phyloP scores from a whole-genome alignment of 2,329 filamentous ascomycete genomes.

The Diaporthe humulicola region DNA sequence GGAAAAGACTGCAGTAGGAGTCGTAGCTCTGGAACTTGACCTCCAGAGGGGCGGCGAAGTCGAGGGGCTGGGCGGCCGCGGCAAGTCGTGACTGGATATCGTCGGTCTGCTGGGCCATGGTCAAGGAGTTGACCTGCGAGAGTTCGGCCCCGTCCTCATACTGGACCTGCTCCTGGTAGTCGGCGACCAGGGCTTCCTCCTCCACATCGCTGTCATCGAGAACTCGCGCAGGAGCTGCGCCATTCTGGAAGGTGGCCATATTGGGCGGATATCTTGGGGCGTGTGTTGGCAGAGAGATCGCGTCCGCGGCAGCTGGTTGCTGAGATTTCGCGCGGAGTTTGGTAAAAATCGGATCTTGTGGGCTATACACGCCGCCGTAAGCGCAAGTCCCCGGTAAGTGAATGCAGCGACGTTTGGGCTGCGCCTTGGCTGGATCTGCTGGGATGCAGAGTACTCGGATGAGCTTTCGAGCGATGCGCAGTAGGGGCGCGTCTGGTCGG shows the following conservation, averaged over 20 bases:
- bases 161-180: constrained; percentile 96
- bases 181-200: constrained; percentile 94
- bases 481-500: background rate
- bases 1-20: constrained; percentile 98
- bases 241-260: constrained; percentile 75
- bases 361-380: constrained; percentile 33
- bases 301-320: constrained; percentile 41
- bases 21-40: constrained; percentile 99
- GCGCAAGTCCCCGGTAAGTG: constrained; percentile 38
- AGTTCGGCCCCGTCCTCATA: constrained; percentile 90
- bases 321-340: constrained; percentile 40
- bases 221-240: constrained; percentile 69
- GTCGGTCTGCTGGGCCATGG: constrained; percentile 81
- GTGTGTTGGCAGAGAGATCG: constrained; percentile 52
- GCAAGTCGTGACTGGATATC: constrained; percentile 94
- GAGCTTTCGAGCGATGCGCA: background rate
- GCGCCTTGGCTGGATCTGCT: background rate
- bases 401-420: constrained; percentile 7
- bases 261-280: constrained; percentile 55
- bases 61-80: constrained; percentile 92
- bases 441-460: constrained; percentile 36
- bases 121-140: constrained; percentile 79
- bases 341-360: constrained; percentile 38
- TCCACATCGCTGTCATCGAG: constrained; percentile 90
- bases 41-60: constrained; percentile 95